Evolutionary conservation across 805 yeast species (phyloP).

Genomic region (Suhomyces sp.): DNA sequence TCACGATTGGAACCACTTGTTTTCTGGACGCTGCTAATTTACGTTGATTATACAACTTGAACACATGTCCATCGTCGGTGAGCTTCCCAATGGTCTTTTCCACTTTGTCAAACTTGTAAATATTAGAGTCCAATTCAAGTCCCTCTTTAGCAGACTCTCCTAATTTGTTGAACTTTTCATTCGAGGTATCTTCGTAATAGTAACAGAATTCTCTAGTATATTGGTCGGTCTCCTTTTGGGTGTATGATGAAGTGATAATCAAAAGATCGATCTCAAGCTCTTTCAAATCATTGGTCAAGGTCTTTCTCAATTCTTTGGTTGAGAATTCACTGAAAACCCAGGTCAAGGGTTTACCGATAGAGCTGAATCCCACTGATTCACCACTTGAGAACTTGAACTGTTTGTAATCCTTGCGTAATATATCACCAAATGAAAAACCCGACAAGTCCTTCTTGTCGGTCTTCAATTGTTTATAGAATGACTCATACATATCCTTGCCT

Average conservation of each 20-base stretch:
- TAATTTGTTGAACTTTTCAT: slow-evolving; percentile 18
- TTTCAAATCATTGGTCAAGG: slow-evolving; percentile 20
- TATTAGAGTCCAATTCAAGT: slow-evolving; percentile 25
- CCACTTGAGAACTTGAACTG: slow-evolving; percentile 47
- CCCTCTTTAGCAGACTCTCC: slow-evolving; percentile 17
- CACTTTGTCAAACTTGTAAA: slow-evolving; percentile 21
- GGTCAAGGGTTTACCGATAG: slow-evolving; percentile 61
- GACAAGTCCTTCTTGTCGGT: slow-evolving; percentile 60
- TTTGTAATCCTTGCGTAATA: slow-evolving; percentile 83
- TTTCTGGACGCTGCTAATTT: slow-evolving; percentile 73
- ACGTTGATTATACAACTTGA: slow-evolving; percentile 42
- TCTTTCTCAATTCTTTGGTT: slow-evolving; percentile 20
- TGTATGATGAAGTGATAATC: slow-evolving; percentile 40
- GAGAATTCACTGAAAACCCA: slow-evolving; percentile 45
- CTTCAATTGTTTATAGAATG: slow-evolving; percentile 28
- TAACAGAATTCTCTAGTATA: slow-evolving; percentile 38
- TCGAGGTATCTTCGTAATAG: slow-evolving; percentile 16
- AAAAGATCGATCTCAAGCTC: slow-evolving; percentile 23
- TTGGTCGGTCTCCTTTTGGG: slow-evolving; percentile 28
- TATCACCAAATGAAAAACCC: slow-evolving; percentile 59
- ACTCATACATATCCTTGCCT: slow-evolving; percentile 6
- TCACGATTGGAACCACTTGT: slow-evolving; percentile 73
- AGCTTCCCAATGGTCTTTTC: slow-evolving; percentile 14
- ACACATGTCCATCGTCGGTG: slow-evolving; percentile 8
- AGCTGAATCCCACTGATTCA: slow-evolving; percentile 67